Percentiles rank a stretch among this genome's conserved stretches.
Conservation (phyloP, 805 yeast species). For the Candida krabiensis region DNA sequence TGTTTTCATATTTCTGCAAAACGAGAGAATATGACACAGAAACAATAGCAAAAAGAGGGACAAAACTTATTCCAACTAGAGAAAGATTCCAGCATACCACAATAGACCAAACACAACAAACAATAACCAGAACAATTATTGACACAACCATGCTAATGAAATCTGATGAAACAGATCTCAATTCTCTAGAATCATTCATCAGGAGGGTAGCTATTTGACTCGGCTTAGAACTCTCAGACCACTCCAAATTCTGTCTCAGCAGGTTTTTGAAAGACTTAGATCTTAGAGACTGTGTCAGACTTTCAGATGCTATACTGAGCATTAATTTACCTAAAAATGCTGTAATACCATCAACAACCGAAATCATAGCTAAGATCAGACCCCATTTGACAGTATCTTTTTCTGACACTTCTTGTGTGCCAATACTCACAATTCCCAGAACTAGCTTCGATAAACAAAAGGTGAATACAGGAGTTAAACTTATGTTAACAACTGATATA, state of each 20-base stretch:
- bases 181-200: conserved; percentile 80
- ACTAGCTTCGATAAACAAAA: conserved; percentile 72
- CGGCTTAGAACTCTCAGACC: conserved; percentile 48
- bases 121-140: conserved; percentile 49
- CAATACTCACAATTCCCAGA: conserved; percentile 55
- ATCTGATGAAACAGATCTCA: conserved; percentile 63
- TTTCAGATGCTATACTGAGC: conserved; percentile 62
- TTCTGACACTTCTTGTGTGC: conserved; percentile 27
- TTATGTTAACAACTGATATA: conserved; percentile 57
- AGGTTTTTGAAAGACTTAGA: conserved; percentile 47
- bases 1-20: conserved; percentile 55
- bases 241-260: conserved; percentile 49
- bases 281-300: conserved; percentile 62
- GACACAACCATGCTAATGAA: conserved; percentile 57
- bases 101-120: conserved; percentile 79
- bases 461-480: conserved; percentile 74
- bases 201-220: conserved; percentile 64
- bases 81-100: conserved; percentile 84
- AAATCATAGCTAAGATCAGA: conserved; percentile 56
- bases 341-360: conserved; percentile 60
- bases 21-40: conserved; percentile 53
- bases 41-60: conserved; percentile 58
- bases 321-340: conserved; percentile 50
- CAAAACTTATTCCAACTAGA: conserved; percentile 73
- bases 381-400: conserved; percentile 62